A percentile compares a stretch with the other conserved stretches of the same genome.
Evolutionary conservation across 305 asterid genomes (phyloP).

Genomic region (Solanum aculeatissimum): DNA sequence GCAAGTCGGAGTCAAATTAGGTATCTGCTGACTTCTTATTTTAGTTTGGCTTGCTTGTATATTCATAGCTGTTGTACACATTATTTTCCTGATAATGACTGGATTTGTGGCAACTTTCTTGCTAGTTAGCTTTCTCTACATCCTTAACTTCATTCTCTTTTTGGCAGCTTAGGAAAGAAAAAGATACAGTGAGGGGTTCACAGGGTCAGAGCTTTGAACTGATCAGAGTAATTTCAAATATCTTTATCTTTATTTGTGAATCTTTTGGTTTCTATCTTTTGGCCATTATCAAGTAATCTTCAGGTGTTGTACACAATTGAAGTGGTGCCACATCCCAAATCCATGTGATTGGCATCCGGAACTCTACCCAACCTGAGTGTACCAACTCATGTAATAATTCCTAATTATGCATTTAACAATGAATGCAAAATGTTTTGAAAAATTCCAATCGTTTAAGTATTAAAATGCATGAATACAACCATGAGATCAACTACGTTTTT

Average conservation of each 20-base stretch:
- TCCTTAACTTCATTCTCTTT: slow-evolving; percentile 16
- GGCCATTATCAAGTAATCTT: background rate
- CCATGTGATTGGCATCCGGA: background rate
- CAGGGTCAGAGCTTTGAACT: slow-evolving; percentile 61
- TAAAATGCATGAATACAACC: background rate
- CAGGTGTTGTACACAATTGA: background rate
- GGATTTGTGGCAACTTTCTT: background rate
- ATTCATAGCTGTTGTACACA: background rate
- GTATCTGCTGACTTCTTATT: background rate
- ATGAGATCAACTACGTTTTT: background rate
- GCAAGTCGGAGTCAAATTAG: background rate
- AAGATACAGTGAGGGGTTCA: slow-evolving; percentile 60
- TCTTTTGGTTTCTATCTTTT: background rate
- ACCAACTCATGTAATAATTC: background rate
- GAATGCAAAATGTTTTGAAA: background rate
- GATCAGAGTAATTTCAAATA: slow-evolving; percentile 44
- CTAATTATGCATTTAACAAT: background rate
- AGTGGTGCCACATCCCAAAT: background rate
- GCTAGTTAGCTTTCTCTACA: background rate
- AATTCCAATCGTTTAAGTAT: background rate
- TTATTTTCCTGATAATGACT: background rate
- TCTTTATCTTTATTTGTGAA: background rate
- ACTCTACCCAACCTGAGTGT: background rate
- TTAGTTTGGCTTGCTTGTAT: background rate
- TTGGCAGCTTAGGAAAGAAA: slow-evolving; percentile 65